Conservation (phyloP, 148 eudicot genomes). For the Rhododendron henanense region DNA sequence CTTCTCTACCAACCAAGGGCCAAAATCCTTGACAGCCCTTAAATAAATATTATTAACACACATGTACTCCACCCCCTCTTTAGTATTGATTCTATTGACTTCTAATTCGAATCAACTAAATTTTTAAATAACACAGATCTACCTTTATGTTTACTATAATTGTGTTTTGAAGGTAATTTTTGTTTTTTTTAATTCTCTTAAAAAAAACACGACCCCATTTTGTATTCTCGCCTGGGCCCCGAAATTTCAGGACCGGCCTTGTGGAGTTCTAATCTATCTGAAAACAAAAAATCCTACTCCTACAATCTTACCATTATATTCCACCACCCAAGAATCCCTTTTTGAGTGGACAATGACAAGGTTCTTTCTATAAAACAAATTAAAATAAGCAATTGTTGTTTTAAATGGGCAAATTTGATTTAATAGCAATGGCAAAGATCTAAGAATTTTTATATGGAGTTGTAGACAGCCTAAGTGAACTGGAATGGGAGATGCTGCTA, state of each 20-base stretch:
- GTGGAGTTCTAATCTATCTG: not conserved
- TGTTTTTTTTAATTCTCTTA: no score
- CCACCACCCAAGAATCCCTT: not conserved
- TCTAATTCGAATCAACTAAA: no score
- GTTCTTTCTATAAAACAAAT: not conserved
- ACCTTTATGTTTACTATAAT: no score
- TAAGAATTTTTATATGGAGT: not conserved
- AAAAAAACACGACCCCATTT: no score
- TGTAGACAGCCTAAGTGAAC: not conserved
- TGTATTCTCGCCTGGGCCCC: no score
- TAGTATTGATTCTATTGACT: no score
- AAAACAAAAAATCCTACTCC: not conserved
- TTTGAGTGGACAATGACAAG: slow-evolving; percentile 1
- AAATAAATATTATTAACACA: no score
- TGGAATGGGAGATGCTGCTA: no score
- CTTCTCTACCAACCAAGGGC: not conserved
- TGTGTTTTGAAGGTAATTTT: no score
- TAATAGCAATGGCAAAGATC: not conserved
- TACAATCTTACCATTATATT: no score
- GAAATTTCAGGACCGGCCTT: not conserved
- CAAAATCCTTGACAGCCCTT: no score
- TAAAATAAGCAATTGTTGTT: not conserved
- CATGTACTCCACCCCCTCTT: not conserved
- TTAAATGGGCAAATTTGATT: not conserved
- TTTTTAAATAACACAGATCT: no score